Evolutionary conservation across 2,329 filamentous ascomycete genomes (phyloP), one percentile per base, ranked within the genome.

Genomic region (Colletotrichum sp.): DNA sequence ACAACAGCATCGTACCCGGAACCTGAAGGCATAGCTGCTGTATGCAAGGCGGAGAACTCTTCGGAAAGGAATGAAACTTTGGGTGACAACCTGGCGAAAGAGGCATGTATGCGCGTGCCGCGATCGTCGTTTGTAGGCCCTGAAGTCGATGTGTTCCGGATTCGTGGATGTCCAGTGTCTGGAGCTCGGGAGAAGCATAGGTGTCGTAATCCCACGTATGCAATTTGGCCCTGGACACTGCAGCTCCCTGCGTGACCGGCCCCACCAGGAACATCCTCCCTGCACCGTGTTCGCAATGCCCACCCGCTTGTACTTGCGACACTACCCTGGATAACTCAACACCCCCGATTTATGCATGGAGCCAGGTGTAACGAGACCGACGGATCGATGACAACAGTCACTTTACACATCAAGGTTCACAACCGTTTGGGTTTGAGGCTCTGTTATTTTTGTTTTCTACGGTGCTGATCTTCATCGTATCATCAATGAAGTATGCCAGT

Each of bases 1-100:
- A 99, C 97, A 79, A 99, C 96, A 77, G 98, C 97, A 88, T 99
- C 97, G 85, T 99, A 99, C 80, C 74, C 74, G 27, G 74, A 76
- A 85, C 94, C 94, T 74, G 94, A 91, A 30, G 59, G 59, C 94
- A 96, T 96, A 72, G 80, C 88, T 82, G 77, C 30, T 30, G 72
- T 63, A 65, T 68, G 66, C 44, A 25, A 63, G 28, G 30, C 11
- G 30, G 19, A 22, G 19, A 32, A 16, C 22, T 7, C 11, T 22
- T 63, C 32, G 15, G 7, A n/a, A 22, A 8, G 19, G 19, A 13
- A 22, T 63, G n/a, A 8, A 25, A 15, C 11, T 63, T 6, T 63
- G 25, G 28, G 55, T 63, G 39, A 48, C 59, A 11, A 25, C 19
- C 59, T 52, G n/a, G 12, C 19, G 19, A 63, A 25, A 32, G 12